phyloP scores from a whole-genome alignment of 306 rosid genomes.

The Quercus wislizeni region DNA sequence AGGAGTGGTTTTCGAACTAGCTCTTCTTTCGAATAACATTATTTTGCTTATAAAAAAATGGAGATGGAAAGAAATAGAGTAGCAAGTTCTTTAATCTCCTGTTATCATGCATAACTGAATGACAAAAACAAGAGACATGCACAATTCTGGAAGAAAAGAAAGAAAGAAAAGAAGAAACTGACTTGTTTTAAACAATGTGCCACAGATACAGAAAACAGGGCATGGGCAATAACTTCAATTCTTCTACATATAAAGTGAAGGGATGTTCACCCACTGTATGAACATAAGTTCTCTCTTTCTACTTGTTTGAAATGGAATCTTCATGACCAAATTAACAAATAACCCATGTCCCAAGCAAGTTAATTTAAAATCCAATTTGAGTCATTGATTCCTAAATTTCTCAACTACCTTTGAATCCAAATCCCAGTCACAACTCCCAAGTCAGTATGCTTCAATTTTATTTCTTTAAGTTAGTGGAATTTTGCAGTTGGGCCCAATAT shows the following conservation, averaged over 20 bases:
- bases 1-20: too few species aligned
- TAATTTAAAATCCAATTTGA: too few species aligned
- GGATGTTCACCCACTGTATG: slow-evolving; percentile 12
- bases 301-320: background rate
- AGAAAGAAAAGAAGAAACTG: background rate
- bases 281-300: background rate
- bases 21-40: too few species aligned
- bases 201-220: background rate
- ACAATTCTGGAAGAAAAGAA: background rate
- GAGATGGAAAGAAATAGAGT: background rate
- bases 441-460: slow-evolving; percentile 8
- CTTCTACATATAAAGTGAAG: background rate
- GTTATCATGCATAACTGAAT: background rate
- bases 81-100: background rate
- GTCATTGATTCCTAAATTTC: too few species aligned
- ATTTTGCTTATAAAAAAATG: too few species aligned
- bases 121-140: background rate
- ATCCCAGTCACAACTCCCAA: background rate
- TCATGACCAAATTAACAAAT: background rate
- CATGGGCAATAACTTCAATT: background rate
- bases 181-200: background rate
- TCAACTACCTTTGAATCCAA: too few species aligned
- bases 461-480: slow-evolving; percentile 6
- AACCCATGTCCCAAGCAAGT: too few species aligned
- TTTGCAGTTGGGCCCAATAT: background rate